phyloP scores from a whole-genome alignment of 2,329 filamentous ascomycete genomes.

The Diaporthe vexans region DNA sequence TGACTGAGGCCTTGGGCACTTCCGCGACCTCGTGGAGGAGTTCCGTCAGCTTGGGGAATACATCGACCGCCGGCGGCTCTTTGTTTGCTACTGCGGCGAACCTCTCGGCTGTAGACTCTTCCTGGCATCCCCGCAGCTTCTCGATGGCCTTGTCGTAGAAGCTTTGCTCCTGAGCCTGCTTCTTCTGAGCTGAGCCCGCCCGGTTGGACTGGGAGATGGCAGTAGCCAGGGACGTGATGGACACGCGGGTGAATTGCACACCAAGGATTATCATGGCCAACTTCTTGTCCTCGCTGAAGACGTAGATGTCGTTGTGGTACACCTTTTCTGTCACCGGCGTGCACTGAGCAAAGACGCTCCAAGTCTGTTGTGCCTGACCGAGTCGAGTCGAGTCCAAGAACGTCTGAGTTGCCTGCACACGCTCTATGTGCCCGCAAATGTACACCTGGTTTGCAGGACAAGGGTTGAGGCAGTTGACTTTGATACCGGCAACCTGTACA shows the following conservation, averaged over 20 bases:
- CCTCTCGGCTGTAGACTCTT: neutral
- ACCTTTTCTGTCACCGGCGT: neutral
- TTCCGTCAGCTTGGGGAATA: neutral
- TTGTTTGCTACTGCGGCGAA: neutral
- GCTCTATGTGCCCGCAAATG: constrained; percentile 45
- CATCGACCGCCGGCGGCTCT: neutral
- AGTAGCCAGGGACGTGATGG: constrained; percentile 41
- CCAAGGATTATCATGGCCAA: constrained; percentile 43
- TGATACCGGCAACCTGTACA: constrained; percentile 53
- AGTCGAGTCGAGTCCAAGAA: neutral
- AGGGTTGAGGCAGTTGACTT: constrained; percentile 51
- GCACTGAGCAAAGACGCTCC: constrained; percentile 39
- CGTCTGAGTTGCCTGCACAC: constrained; percentile 42
- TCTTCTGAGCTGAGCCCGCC: neutral
- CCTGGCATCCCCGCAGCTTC: neutral
- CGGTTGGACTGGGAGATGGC: constrained; percentile 30
- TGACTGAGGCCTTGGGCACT: constrained; percentile 43
- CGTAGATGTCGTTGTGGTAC: constrained; percentile 44
- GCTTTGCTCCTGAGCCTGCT: neutral
- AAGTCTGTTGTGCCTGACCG: neutral
- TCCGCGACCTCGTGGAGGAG: constrained; percentile 44
- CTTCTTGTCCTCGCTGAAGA: constrained; percentile 31
- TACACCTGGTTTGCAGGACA: constrained; percentile 44
- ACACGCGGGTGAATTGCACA: constrained; percentile 44
- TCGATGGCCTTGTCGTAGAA: constrained; percentile 9